Percentiles rank a stretch among this genome's conserved stretches.
Conservation (phyloP, 192 early-diverging fungal species). For the Coemansia nantahalensis region DNA sequence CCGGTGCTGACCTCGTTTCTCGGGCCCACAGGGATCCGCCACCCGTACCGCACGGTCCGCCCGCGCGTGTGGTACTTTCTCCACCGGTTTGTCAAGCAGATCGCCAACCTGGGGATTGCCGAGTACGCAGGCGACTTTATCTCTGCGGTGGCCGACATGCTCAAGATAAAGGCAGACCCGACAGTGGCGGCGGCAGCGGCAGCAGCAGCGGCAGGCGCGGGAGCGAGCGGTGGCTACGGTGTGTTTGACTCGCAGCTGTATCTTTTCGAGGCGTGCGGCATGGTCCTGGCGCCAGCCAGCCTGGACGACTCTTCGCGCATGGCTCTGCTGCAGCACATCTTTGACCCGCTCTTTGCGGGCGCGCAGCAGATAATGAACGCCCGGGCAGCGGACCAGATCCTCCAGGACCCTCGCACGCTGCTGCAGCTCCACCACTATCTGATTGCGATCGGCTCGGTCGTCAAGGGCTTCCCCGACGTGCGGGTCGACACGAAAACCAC, state of each 20-base stretch:
- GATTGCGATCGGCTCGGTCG: conserved; percentile 78
- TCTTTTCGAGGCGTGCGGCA: conserved; percentile 91
- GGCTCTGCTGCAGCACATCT: conserved; percentile 63
- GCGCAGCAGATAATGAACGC: conserved; percentile 71
- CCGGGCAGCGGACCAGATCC: conserved; percentile 50
- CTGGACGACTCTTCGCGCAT: conserved; percentile 69
- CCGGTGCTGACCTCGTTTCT: conserved; percentile 43
- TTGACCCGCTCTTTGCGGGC: conserved; percentile 73
- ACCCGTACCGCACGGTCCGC: conserved; percentile 66
- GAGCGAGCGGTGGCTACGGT: conserved; percentile 28
- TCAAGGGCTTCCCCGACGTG: conserved; percentile 70
- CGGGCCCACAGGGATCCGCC: conserved; percentile 66
- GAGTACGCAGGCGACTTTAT: conserved; percentile 52
- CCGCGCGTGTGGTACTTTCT: conserved; percentile 86
- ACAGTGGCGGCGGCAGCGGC: conserved; percentile 11
- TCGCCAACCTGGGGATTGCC: conserved; percentile 44
- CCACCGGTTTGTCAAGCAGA: conserved; percentile 73
- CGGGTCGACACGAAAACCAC: conserved; percentile 40
- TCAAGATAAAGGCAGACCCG: conserved; percentile 66
- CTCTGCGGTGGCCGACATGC: conserved; percentile 57
- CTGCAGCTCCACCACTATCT: conserved; percentile 81
- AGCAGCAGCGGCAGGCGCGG: neutral
- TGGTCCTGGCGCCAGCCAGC: conserved; percentile 77
- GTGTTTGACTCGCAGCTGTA: conserved; percentile 82
- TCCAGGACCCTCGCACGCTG: conserved; percentile 65